Base-by-base conservation (phyloP, 345 rosid species). In the Populus ilicifolia region DNA sequence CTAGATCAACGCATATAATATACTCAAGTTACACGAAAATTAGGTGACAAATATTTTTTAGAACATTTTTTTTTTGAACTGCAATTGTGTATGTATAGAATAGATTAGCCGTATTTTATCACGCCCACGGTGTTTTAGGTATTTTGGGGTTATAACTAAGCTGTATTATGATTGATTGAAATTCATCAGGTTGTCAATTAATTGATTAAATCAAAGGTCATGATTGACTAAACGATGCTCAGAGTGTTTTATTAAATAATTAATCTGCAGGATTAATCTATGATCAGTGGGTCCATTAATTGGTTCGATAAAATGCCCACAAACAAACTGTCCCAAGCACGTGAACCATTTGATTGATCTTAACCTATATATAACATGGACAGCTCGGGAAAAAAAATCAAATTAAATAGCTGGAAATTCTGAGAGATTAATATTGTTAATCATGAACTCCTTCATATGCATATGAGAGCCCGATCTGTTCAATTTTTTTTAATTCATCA, bases 331-430 rank as follows among this genome's bases (percentile, higher is more conserved):
- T 67, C 80, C 74, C 70, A 36, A 35, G 74, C 83, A 72, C 73
- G 80, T 72, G 83, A 80, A 65, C 76, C 61, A 52, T 54, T 67
- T 71, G 70, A 80, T 80, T 62, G 76, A 80, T 76, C 80, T n/a
- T 65, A 71, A 76, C 38, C 76, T 30, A 30, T 33, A 71, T 30
- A n/a, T 33, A 71, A 68, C 70, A 56, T 16, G 67, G 81, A 77
- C 75, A 69, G 70, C 67, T 67, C 30, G 20, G 52, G 41, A 11
- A 54, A 75, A 48, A 36, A 36, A 65, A 14, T 20, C 43, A 29
- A 50, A 67, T 16, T 33, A 61, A 72, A 77, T 73, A 73, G 75
- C 72, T 77, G 80, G 84, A 63, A 41, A 54, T 6, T 20, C 13
- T 3, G 39, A n/a, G 10, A n/a, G 0, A 43, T 14, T 33, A 36